Base-by-base conservation (phyloP, 352 stramenopile species). In the Peronospora destructor region DNA sequence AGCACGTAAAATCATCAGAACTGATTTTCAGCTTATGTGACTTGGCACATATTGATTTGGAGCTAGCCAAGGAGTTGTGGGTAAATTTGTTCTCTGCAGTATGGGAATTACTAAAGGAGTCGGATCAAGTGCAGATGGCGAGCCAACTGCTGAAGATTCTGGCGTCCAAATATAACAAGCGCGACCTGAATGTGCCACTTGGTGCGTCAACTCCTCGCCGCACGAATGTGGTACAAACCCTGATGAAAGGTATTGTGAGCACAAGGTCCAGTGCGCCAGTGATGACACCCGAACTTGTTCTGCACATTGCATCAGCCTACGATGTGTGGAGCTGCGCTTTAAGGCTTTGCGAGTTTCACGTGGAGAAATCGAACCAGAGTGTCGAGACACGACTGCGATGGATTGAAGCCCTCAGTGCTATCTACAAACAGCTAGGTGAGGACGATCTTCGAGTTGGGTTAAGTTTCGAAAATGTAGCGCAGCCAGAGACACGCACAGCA, bases 381-480 rank as follows among this genome's bases (percentile, higher is more conserved):
- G 58, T 88, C 0, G 80, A 91, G 41, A 89, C 61, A 34, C 68
- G 82, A 19, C 43, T 94, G 49, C 80, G 81, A 13, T 95, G 85
- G 85, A 87, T 91, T 46, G 84, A 92, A 48, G 76, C 80, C 13
- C 69, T 95, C 11, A 88, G 79, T 55, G 58, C 71, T 5, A 85
- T 95, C 19, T 95, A 93, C 66, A 88, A 87, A 59, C 66, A 88
- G 35, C 49, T 95, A n/a, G 88, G 79, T 53, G 85, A 95, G 14
- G 69, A 87, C 30, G 85, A 95, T 49, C 54, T 89, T 39, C 73
- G 79, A 12, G 82, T 89, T 32, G 85, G 85, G 3, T 49, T 95
- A 23, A 87, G 74, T 35, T 42, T 90, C 6, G 76, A 92, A 53
- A 84, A 91, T 28, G 78, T 88, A 44, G 60, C 73, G 0, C 75